Conservation (phyloP, 148 eudicot genomes). For the Drosera capensis region DNA sequence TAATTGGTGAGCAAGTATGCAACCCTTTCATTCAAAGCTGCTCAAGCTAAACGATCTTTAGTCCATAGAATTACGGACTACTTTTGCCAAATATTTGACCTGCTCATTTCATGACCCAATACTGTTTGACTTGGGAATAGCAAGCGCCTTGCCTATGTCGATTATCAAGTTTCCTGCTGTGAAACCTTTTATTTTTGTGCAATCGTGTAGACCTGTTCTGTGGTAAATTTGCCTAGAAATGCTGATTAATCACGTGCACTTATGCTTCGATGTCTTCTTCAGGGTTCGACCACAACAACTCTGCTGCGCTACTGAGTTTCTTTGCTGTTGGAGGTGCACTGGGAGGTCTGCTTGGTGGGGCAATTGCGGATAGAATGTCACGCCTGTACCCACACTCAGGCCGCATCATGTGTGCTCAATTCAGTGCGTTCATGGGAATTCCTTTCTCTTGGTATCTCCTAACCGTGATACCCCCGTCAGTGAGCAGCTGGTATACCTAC, state of each 20-base stretch:
- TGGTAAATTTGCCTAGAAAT: no score
- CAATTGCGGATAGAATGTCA: conserved; percentile 58
- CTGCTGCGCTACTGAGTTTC: conserved; percentile 65
- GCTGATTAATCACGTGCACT: neutral
- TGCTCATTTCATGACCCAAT: no score
- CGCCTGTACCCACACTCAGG: conserved; percentile 52
- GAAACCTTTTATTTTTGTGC: no score
- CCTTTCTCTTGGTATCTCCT: conserved; percentile 82
- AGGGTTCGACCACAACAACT: conserved; percentile 74
- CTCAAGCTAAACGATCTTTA: no score
- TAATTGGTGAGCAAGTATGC: conserved; percentile 51
- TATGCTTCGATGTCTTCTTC: conserved; percentile 8
- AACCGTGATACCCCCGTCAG: conserved; percentile 46
- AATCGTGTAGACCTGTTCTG: no score
- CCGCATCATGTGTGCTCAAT: conserved; percentile 85
- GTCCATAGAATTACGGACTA: no score
- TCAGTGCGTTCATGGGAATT: conserved; percentile 87
- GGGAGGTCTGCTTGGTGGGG: conserved; percentile 75
- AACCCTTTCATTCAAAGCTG: neutral
- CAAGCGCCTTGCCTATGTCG: no score
- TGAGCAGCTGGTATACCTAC: conserved; percentile 34
- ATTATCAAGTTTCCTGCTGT: no score
- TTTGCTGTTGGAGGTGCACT: conserved; percentile 65
- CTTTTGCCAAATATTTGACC: no score
- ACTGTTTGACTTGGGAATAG: no score